phyloP scores from a whole-genome alignment of 768 basidiomycete genomes.

The Cystobasidium ongulense region DNA sequence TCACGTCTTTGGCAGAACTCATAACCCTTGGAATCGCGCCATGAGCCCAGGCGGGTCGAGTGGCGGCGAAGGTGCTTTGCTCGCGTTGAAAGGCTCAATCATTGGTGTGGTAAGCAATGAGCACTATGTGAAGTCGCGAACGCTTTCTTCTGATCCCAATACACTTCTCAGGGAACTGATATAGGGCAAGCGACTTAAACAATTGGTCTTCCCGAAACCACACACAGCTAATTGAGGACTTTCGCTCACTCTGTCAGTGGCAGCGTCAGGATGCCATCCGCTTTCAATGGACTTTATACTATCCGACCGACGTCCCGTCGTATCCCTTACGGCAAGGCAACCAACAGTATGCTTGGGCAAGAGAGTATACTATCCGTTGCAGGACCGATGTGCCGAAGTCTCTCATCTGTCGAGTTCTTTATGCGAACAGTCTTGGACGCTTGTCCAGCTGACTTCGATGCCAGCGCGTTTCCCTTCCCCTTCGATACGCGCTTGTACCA shows the following conservation, averaged over 20 bases:
- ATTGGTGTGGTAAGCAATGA: constrained; percentile 26
- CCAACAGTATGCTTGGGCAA: constrained; percentile 27
- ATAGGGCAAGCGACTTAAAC: background rate
- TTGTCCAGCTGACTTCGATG: constrained; percentile 24
- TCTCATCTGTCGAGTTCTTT: constrained; percentile 13
- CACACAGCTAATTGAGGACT: background rate
- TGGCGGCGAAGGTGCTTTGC: constrained; percentile 74
- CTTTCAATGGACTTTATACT: constrained; percentile 24
- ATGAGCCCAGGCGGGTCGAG: constrained; percentile 72
- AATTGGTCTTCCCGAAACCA: background rate
- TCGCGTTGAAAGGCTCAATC: constrained; percentile 49
- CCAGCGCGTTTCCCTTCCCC: constrained; percentile 29
- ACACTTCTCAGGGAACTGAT: constrained; percentile 22
- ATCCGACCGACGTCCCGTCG: constrained; percentile 17
- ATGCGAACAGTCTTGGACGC: constrained; percentile 13
- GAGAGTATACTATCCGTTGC: constrained; percentile 27
- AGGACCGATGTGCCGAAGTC: constrained; percentile 29
- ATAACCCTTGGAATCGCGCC: constrained; percentile 64
- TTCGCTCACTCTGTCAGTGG: background rate
- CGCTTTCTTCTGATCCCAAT: too few species aligned
- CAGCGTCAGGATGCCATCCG: constrained; percentile 25
- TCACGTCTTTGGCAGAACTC: constrained; percentile 66
- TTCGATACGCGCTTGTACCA: constrained; percentile 6
- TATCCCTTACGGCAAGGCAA: constrained; percentile 29
- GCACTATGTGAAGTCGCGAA: background rate